phyloP scores from a whole-genome alignment of 345 rosid species.

The Ricinus communis region DNA sequence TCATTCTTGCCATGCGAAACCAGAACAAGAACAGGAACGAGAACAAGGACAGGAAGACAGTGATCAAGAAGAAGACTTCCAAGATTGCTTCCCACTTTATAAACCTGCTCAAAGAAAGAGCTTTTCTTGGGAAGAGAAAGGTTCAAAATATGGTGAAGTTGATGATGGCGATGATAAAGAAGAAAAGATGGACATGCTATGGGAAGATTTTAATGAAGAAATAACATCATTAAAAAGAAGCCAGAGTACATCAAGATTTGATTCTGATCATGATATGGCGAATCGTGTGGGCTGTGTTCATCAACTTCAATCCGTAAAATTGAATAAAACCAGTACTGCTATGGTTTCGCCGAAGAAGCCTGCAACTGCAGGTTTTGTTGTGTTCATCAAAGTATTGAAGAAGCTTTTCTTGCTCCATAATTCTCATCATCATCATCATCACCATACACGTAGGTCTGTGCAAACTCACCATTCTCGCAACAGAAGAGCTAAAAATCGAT shows the following conservation, averaged over 20 bases:
- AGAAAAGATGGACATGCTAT: conserved; percentile 77
- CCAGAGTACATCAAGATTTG: conserved; percentile 16
- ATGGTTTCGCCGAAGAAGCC: conserved; percentile 34
- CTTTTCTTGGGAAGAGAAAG: conserved; percentile 32
- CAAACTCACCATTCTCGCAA: not conserved
- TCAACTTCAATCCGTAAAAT: conserved; percentile 28
- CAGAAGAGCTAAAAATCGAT: not conserved
- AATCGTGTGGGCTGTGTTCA: too few relatives aligned
- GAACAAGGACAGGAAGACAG: conserved; percentile 13
- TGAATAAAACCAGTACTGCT: conserved; percentile 23
- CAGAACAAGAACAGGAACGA: conserved; percentile 1
- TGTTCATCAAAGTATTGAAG: conserved; percentile 52
- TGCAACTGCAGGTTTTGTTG: conserved; percentile 25
- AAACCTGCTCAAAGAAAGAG: conserved; percentile 28
- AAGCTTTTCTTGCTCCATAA: conserved; percentile 53
- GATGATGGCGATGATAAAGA: conserved; percentile 24
- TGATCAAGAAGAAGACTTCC: not conserved
- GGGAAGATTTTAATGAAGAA: conserved; percentile 88
- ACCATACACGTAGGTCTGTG: not conserved
- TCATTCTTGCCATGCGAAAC: conserved; percentile 7
- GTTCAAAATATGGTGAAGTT: too few relatives aligned
- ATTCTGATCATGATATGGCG: not conserved
- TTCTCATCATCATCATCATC: conserved; percentile 23
- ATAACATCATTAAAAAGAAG: conserved; percentile 15
- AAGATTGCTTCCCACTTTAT: not conserved